Conservation (phyloP, 805 yeast species). For the Pichia deserticola region DNA sequence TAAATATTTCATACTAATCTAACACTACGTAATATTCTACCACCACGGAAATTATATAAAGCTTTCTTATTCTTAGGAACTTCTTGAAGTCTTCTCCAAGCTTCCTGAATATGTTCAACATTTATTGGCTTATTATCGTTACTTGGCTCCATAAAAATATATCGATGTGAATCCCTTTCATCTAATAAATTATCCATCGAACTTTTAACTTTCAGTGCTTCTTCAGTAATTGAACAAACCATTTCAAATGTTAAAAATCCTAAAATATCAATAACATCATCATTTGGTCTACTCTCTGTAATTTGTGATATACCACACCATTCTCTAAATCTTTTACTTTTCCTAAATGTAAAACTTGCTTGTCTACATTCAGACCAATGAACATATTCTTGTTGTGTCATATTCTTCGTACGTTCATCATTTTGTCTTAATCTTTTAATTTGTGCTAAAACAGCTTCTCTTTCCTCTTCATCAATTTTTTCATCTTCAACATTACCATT, state of each 20-base stretch:
- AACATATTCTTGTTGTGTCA: constrained; percentile 96
- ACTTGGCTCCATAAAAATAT: constrained; percentile 83
- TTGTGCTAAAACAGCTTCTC: constrained; percentile 85
- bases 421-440: constrained; percentile 83
- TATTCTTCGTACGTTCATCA: constrained; percentile 84
- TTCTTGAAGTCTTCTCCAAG: constrained; percentile 74
- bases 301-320: constrained; percentile 88
- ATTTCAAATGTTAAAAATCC: constrained; percentile 96
- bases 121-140: constrained; percentile 70
- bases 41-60: constrained; percentile 65
- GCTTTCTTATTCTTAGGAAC: constrained; percentile 52
- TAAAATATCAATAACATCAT: constrained; percentile 91
- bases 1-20: constrained; percentile 32
- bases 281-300: constrained; percentile 87
- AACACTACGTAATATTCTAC: constrained; percentile 46
- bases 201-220: constrained; percentile 69
- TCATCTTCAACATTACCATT: constrained; percentile 40
- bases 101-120: constrained; percentile 79
- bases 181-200: constrained; percentile 37
- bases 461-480: constrained; percentile 69
- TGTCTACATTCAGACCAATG: constrained; percentile 99
- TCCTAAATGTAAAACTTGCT: constrained; percentile 92
- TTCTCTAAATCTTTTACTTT: constrained; percentile 88
- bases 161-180: constrained; percentile 37
- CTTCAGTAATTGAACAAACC: constrained; percentile 90